Percentiles rank a stretch among this genome's conserved stretches.
Evolutionary conservation across 352 stramenopile species (phyloP).

Genomic region (Lagenidium giganteum): DNA sequence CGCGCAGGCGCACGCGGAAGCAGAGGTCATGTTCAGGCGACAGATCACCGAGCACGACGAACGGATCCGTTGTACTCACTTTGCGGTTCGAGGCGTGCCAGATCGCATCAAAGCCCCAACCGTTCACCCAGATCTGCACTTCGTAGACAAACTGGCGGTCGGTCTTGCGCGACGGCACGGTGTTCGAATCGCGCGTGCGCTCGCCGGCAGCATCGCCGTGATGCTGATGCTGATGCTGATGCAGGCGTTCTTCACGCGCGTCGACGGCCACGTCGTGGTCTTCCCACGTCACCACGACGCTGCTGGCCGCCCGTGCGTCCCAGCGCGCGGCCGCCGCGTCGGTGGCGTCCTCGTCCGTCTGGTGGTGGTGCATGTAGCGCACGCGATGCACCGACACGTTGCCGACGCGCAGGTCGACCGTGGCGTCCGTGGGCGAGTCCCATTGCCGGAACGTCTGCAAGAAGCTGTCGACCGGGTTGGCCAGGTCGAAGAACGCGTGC

Average conservation of each 20-base stretch:
- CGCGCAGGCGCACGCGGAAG: slow-evolving; percentile 57
- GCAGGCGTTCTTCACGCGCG: slow-evolving; percentile 11
- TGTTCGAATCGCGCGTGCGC: slow-evolving; percentile 4
- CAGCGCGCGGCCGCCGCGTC: slow-evolving; percentile 2
- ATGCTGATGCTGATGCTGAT: neutral
- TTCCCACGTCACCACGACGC: slow-evolving; percentile 66
- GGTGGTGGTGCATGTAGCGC: slow-evolving; percentile 42
- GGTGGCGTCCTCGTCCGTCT: neutral
- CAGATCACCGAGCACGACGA: slow-evolving; percentile 48
- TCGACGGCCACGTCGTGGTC: slow-evolving; percentile 31
- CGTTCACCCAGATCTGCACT: slow-evolving; percentile 65
- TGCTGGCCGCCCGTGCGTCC: slow-evolving; percentile 22
- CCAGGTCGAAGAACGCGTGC: too few relatives aligned
- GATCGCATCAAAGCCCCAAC: slow-evolving; percentile 55
- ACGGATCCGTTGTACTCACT: slow-evolving; percentile 40
- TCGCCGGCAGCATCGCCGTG: neutral
- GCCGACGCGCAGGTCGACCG: slow-evolving; percentile 32
- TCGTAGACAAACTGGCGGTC: slow-evolving; percentile 32
- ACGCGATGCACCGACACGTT: slow-evolving; percentile 64
- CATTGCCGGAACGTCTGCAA: too few relatives aligned
- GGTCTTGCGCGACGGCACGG: slow-evolving; percentile 1
- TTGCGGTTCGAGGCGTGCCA: slow-evolving; percentile 52
- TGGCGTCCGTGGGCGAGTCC: too few relatives aligned
- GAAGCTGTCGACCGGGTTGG: too few relatives aligned
- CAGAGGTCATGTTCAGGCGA: slow-evolving; percentile 43